Conservation (phyloP, 177 flowering plant genomes). For the Vitis hybrid region DNA sequence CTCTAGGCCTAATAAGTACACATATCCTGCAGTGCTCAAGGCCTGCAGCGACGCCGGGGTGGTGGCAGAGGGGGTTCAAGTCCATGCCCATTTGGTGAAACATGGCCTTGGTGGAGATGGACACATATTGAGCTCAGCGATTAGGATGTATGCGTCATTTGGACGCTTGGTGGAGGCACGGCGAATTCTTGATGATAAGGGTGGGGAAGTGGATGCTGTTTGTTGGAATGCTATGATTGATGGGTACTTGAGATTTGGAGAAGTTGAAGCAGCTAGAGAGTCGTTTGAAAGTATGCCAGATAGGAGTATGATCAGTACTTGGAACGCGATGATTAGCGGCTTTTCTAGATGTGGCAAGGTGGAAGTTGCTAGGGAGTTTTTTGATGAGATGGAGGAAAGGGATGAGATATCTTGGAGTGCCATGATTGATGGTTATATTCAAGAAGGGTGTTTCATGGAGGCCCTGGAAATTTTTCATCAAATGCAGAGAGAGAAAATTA, state of each 20-base stretch:
- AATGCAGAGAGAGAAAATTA: constrained; percentile 37
- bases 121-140: constrained; percentile 44
- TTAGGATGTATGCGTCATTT: constrained; percentile 48
- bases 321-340: constrained; percentile 55
- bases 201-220: constrained; percentile 31
- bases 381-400: constrained; percentile 36
- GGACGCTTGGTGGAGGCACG: constrained; percentile 35
- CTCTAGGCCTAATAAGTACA: constrained; percentile 48
- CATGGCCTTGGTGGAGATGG: constrained; percentile 37
- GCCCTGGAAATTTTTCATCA: constrained; percentile 39
- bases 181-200: constrained; percentile 28
- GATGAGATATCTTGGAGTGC: constrained; percentile 65
- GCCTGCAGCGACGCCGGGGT: constrained; percentile 6
- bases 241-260: constrained; percentile 49
- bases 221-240: constrained; percentile 59
- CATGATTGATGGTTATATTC: constrained; percentile 52
- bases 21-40: constrained; percentile 32
- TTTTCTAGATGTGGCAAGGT: constrained; percentile 37
- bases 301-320: constrained; percentile 33
- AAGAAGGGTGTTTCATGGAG: constrained; percentile 30
- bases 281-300: constrained; percentile 37
- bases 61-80: constrained; percentile 38
- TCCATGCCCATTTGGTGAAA: constrained; percentile 51
- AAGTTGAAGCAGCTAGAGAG: constrained; percentile 32
- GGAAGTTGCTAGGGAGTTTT: constrained; percentile 32